A percentile compares a stretch with the other conserved stretches of the same genome.
These are phyloP conservation scores for Skeletonema costatum DNA, from an alignment of 108 stramenopile species.

Conservation along the genomic window DNA sequence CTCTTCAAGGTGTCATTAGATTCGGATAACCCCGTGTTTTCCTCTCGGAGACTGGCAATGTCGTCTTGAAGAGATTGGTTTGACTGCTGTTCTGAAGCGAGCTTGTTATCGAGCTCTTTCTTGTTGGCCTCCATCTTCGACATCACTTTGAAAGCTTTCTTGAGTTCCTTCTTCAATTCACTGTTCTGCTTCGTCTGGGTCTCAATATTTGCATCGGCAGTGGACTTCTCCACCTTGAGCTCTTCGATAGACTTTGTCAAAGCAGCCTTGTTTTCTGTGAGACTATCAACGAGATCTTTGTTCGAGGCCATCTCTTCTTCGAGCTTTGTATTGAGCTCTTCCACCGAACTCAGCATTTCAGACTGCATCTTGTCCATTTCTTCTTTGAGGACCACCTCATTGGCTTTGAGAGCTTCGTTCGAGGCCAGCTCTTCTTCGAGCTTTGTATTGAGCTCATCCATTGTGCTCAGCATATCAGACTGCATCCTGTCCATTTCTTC, in stretches of 20 bases:
- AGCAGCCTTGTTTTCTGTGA: not conserved
- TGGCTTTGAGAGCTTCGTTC: not conserved
- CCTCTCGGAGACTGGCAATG: not conserved
- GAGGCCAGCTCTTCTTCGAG: not conserved
- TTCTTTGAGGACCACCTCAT: not conserved
- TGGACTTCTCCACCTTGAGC: not conserved
- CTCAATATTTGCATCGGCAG: not conserved
- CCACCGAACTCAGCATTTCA: not conserved
- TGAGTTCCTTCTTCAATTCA: not conserved
- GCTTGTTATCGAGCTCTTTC: not conserved
- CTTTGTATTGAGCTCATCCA: not conserved
- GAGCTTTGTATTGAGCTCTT: not conserved
- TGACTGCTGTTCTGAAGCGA: not conserved
- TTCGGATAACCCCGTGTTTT: no score
- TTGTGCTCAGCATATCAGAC: not conserved
- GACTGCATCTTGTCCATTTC: conserved; percentile 1
- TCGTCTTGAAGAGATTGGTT: not conserved
- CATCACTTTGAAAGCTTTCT: not conserved
- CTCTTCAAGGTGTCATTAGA: no score
- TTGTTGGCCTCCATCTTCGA: conserved; percentile 2
- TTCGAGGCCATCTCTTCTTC: not conserved
- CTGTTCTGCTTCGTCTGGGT: not conserved
- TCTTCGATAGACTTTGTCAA: not conserved
- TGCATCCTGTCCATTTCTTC: not conserved
- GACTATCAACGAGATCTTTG: not conserved